Evolutionary conservation across 257 asterid genomes (phyloP).

Genomic region (Lavandula angustifolia): DNA sequence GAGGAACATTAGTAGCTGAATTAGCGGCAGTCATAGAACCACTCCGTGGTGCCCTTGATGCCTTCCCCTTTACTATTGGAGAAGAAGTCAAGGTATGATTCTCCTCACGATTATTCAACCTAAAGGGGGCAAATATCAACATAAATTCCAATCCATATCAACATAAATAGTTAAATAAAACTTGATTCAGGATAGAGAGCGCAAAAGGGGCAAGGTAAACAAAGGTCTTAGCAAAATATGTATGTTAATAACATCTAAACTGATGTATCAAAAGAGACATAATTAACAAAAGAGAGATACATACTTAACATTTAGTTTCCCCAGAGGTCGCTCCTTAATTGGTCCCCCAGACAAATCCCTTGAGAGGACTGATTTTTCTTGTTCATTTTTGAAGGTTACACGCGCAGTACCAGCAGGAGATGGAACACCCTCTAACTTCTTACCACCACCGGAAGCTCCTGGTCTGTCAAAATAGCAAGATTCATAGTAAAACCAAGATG

Average conservation of each 20-base stretch:
- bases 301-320: conserved; percentile 78
- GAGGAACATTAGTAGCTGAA: conserved; percentile 54
- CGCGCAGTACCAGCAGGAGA: too few relatives aligned
- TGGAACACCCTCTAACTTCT: too few relatives aligned
- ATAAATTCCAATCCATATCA: conserved; percentile 9
- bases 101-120: conserved; percentile 86
- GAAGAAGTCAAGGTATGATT: conserved; percentile 45
- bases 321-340: conserved; percentile 67
- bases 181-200: background rate
- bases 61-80: conserved; percentile 80
- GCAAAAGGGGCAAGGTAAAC: conserved; percentile 17
- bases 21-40: conserved; percentile 51
- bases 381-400: conserved; percentile 65
- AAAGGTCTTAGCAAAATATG: conserved; percentile 6
- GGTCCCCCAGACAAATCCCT: conserved; percentile 65
- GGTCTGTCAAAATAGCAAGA: too few relatives aligned
- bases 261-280: conserved; percentile 15
- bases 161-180: background rate
- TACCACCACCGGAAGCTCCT: too few relatives aligned
- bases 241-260: background rate
- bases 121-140: conserved; percentile 34
- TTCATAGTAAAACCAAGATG: conserved; percentile 11
- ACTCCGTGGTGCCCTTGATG: conserved; percentile 86
- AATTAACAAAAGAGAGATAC: conserved; percentile 53
- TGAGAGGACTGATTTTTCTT: conserved; percentile 63